Percentiles rank a stretch among this genome's conserved stretches.
Evolutionary conservation across 2,329 filamentous ascomycete genomes (phyloP).

Genomic region (Neopestalotiopsis clavispora): DNA sequence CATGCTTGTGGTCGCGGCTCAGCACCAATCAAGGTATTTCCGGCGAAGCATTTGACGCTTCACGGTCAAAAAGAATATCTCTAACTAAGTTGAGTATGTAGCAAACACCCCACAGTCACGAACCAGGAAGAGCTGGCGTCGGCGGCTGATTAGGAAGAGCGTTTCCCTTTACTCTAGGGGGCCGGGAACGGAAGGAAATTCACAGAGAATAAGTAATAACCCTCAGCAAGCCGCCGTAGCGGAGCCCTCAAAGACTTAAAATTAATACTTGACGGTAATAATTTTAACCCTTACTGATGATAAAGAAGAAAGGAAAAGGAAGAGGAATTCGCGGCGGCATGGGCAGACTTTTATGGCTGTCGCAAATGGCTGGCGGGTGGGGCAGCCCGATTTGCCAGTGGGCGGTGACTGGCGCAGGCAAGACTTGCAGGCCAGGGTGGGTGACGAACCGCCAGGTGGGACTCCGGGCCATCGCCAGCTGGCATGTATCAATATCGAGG

Average conservation of each 20-base stretch:
- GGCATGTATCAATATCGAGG: neutral
- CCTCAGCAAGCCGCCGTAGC: conserved; percentile 41
- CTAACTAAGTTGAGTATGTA: conserved; percentile 29
- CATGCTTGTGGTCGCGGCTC: too few relatives aligned
- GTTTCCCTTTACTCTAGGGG: conserved; percentile 36
- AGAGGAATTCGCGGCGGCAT: conserved; percentile 16
- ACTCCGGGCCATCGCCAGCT: neutral
- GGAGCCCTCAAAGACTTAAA: conserved; percentile 39
- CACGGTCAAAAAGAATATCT: neutral
- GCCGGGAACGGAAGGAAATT: conserved; percentile 43
- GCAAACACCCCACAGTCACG: conserved; percentile 41
- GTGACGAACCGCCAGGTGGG: neutral
- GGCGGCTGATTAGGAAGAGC: conserved; percentile 40
- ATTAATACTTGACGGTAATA: conserved; percentile 42
- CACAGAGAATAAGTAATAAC: conserved; percentile 36
- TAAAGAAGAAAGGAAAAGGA: conserved; percentile 34
- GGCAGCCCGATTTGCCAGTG: neutral
- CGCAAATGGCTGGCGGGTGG: neutral
- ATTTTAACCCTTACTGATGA: conserved; percentile 43
- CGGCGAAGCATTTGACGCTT: too few relatives aligned
- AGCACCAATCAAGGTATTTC: too few relatives aligned
- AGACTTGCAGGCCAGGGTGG: neutral
- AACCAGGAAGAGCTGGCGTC: conserved; percentile 40
- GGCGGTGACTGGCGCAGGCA: conserved; percentile 3
- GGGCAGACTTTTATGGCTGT: conserved; percentile 21